Conservation (phyloP, 2,329 filamentous ascomycete genomes). For the Akanthomyces dipterigenus region DNA sequence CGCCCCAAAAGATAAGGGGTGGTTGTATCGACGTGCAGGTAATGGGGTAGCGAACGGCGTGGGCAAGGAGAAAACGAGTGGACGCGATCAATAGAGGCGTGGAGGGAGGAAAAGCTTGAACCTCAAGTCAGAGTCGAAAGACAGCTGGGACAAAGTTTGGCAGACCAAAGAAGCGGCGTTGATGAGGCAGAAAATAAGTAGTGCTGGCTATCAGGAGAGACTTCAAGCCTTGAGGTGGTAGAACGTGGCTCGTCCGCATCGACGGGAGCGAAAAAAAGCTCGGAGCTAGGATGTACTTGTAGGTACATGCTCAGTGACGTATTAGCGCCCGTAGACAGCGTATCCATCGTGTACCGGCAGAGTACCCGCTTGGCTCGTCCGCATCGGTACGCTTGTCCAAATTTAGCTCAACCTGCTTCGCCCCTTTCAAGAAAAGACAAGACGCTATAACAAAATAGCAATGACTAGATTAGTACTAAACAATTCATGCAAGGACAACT, state of each 20-base stretch:
- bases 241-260: constrained; percentile 7
- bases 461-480: neutral
- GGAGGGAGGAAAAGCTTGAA: neutral
- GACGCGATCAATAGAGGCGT: constrained; percentile 7
- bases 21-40: neutral
- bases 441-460: neutral
- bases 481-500: neutral
- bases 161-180: neutral
- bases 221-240: neutral
- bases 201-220: constrained; percentile 5
- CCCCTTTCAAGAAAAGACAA: neutral
- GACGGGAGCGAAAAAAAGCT: constrained; percentile 1
- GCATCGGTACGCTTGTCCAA: constrained; percentile 1
- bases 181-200: constrained; percentile 2
- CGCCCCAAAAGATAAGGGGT: constrained; percentile 1
- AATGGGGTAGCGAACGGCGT: constrained; percentile 1
- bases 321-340: neutral
- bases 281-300: neutral
- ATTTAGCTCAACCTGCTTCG: neutral
- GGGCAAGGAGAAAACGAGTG: constrained; percentile 8
- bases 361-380: neutral
- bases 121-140: neutral
- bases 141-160: neutral
- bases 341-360: neutral
- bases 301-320: neutral